Evolutionary conservation across 2,329 filamentous ascomycete species (phyloP), one percentile per base, ranked within the genome.

Genomic region (Fusarium sp.): DNA sequence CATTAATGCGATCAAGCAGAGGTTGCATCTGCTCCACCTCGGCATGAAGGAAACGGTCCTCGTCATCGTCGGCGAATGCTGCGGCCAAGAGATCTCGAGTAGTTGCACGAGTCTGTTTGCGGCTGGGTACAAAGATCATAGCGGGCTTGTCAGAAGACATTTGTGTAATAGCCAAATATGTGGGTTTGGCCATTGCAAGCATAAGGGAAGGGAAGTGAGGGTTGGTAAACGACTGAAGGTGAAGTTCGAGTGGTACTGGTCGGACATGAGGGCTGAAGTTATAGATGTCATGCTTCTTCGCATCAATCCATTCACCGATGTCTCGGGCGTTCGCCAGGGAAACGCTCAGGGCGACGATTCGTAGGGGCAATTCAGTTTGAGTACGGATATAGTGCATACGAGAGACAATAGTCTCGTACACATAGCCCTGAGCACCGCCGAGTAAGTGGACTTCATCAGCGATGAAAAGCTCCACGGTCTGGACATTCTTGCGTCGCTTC

Each of bases 151-250:
- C 91, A 1, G 93, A 85, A 9, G 96, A 97, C 79, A 97, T 88
- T 76, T 97, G 94, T 5, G 94, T 88, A 72, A 99, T 93, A 4
- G 95, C 92, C 65, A 93, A 85, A 79, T 98, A 98, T 2, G 94
- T 91, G 22, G 97, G 97, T 80, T 97, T 95, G 18, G 95, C 94
- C 96, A 99, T 99, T 16, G 96, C 95, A 73, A 99, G 88, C 96
- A 99, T 99, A 43, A 99, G 87, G 14, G 96, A 98, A 6, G 96
- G 97, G 83, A 97, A 98, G 78, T 99, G 97, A 49, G 97, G 94
- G 65, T 97, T 97, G 29, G 91, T 93, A 83, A 96, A 99, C 2
- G 95, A 95, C 81, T 99, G 96, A 50, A 99, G 92, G 78, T 98
- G 94, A 61, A 99, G 88, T 79, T 98, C 95, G 32, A 99, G 84